Evolutionary conservation across 768 basidiomycete species (phyloP).

Genomic region (Suillus discolor): DNA sequence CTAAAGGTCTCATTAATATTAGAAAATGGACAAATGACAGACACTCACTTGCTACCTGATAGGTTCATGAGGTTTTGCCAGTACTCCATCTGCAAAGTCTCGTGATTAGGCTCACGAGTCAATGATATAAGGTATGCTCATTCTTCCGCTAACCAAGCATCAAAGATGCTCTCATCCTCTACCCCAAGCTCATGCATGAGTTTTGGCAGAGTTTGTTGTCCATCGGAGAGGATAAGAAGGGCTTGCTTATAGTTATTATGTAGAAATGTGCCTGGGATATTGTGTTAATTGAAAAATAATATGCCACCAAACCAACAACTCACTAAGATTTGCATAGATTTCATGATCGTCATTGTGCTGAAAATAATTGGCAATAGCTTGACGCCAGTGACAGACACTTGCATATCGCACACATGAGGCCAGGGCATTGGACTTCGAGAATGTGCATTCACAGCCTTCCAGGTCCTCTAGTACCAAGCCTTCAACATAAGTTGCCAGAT

Average conservation of each 20-base stretch:
- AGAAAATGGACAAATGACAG: not conserved
- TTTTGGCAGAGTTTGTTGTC: not conserved
- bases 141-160: slow-evolving; percentile 15
- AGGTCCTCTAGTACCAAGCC: slow-evolving; percentile 23
- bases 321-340: slow-evolving; percentile 7
- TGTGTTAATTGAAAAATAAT: no score
- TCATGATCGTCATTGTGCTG: not conserved
- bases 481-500: slow-evolving; percentile 18
- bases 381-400: slow-evolving; percentile 22
- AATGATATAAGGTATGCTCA: slow-evolving; percentile 9
- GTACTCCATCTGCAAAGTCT: slow-evolving; percentile 10
- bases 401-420: slow-evolving; percentile 16
- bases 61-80: slow-evolving; percentile 14
- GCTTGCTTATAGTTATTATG: slow-evolving; percentile 31
- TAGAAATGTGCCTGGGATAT: slow-evolving; percentile 14
- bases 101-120: slow-evolving; percentile 10
- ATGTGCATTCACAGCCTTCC: slow-evolving; percentile 21
- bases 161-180: slow-evolving; percentile 6
- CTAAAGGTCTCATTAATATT: not conserved
- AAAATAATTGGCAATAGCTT: slow-evolving; percentile 8
- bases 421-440: slow-evolving; percentile 22
- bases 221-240: slow-evolving; percentile 18
- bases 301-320: no score
- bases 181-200: slow-evolving; percentile 15
- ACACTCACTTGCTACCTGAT: slow-evolving; percentile 14